A percentile compares a stretch with the other conserved stretches of the same genome.
phyloP scores from a whole-genome alignment of 176 grass and related monocot species.

The Cymbopogon citratus region DNA sequence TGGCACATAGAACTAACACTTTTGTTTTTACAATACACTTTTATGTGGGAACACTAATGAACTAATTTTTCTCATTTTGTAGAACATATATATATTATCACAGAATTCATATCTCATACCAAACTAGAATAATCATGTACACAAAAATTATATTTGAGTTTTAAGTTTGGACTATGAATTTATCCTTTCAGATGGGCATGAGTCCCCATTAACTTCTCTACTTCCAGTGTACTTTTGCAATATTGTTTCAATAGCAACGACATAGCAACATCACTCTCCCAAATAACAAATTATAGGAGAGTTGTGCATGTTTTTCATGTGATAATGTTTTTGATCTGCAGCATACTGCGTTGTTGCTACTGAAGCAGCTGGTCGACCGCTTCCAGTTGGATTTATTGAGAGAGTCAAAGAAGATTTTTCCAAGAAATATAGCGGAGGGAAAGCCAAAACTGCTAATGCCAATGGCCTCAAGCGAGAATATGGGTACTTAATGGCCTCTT shows the following conservation, averaged over 20 bases:
- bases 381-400: constrained; percentile 68
- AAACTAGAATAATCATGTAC: not conserved
- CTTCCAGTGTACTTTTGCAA: not conserved
- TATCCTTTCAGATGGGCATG: not conserved
- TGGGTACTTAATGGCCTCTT: constrained; percentile 40
- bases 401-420: constrained; percentile 83
- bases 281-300: not conserved
- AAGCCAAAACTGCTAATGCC: constrained; percentile 58
- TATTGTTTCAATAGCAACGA: not conserved
- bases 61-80: not conserved
- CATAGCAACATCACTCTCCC: not conserved
- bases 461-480: constrained; percentile 79
- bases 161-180: not conserved
- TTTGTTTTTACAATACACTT: not conserved
- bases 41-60: not conserved
- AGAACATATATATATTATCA: not conserved
- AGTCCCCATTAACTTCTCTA: not conserved
- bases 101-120: not conserved
- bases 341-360: constrained; percentile 86
- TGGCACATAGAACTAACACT: no score
- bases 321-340: constrained; percentile 19
- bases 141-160: no score
- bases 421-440: constrained; percentile 78
- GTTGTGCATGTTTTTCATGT: not conserved
- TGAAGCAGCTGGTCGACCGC: constrained; percentile 63